Base-by-base conservation (phyloP, 768 basidiomycete species). In the Baorangia bicolor region DNA sequence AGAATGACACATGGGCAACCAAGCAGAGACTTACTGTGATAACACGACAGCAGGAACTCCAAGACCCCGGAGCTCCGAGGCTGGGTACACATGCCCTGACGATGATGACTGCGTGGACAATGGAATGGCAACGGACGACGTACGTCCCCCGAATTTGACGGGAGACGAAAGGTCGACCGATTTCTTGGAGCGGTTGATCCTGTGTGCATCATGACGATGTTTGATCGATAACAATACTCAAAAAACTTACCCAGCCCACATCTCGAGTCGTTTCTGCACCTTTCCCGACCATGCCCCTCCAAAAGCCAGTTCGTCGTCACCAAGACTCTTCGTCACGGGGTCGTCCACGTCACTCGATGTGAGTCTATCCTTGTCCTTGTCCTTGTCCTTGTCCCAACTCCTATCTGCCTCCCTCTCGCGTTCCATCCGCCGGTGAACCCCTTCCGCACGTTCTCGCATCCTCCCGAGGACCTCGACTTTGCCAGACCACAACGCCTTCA, bases 231-330 rank as follows among this genome's bases (percentile, higher is more conserved):
- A 44, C 18, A 28, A 43, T 20, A n/a, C 25, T 25, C 20, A 27
- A 39, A 39, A 40, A 39, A 70, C 78, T 21, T 51, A 82, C 80
- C 73, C 74, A 20, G 80, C 61, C 81, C 79, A 82, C 58, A 74
- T 71, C 61, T 78, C 81, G 1, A 81, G 65, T 70, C 78, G 80
- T 41, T 74, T 73, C 62, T 78, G 77, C 47, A 81, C 72, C 56
- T 71, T 73, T 46, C 74, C 77, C 12, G 74, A 71, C 74, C 74
- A 78, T 37, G 57, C 69, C 57, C 73, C 75, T 57, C 73, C 71
- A 34, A 67, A 66, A 25, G 59, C 63, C 35, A 68, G 49, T 23
- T 75, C 70, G 27, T 73, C 71, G 41, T 74, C 73, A 9, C 45
- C 65, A 3, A 58, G 53, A 28, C 54, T 63, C 58, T 63, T 71